Base-by-base conservation (phyloP, 371 early-diverging fungal genomes). In the Mortierella sp. region DNA sequence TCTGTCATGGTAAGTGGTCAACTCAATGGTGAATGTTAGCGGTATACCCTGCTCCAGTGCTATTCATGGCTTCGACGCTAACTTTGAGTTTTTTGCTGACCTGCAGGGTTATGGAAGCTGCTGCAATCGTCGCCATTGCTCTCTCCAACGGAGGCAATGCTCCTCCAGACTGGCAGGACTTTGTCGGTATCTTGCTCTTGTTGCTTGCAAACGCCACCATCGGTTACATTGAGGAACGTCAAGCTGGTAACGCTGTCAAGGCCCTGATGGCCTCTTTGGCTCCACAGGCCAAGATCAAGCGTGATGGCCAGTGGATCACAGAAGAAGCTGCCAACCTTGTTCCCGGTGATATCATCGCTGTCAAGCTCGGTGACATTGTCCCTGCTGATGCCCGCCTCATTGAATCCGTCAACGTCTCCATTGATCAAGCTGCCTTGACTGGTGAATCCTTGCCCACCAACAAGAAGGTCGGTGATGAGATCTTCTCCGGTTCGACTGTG, bases 391-490 rank as follows among this genome's bases (percentile, higher is more conserved):
- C 82, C 68, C 82, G 85, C 62, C 57, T 89, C 7, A 70, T 86
- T 43, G 62, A 80, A 37, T 72, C 76, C 52, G 79, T 86, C 57
- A 63, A 79, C 67, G 81, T 90, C 41, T 81, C 80, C 37, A 81
- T 86, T 39, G 95, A 94, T 83, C 93, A 94, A 80, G 86, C 94
- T 49, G 90, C 94, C 41, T 82, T 95, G 50, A 95, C 94, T 52
- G 95, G 95, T 62, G 95, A 95, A 72, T 86, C 92, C 29, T 81
- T 91, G 27, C 87, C 91, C 19, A 88, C 93, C 0, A 82, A 79
- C 67, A 94, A 94, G 77, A 88, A 88, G 50, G 78, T 81, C 48
- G 86, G 85, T 56, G 88, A 90, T 56, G 88, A 90, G 76, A 82
- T 92, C 57, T 88, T 88, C 70, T 94, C 94, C 54, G 85, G 86